Evolutionary conservation across 2,329 filamentous ascomycete species (phyloP).

Genomic region (Arthrobotrys conoides): DNA sequence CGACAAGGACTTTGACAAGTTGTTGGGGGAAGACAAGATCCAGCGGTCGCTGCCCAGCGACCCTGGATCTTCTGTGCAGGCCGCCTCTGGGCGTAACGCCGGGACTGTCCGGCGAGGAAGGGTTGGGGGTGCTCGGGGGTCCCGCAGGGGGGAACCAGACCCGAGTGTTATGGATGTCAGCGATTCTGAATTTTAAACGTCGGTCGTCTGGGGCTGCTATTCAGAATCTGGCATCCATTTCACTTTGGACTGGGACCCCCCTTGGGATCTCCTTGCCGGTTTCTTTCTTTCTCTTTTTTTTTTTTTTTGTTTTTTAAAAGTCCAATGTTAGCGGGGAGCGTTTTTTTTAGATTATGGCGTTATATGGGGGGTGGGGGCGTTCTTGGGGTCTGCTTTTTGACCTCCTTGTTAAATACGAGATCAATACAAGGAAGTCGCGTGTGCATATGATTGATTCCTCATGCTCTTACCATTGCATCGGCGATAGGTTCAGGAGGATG

Average conservation of each 20-base stretch:
- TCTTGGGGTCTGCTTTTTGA: neutral
- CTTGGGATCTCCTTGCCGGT: neutral
- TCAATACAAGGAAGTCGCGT: neutral
- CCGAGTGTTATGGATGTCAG: constrained; percentile 57
- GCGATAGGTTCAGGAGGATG: neutral
- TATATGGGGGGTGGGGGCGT: constrained; percentile 6
- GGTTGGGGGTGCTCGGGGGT: constrained; percentile 13
- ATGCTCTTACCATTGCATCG: neutral
- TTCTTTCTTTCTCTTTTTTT: neutral
- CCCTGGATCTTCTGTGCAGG: neutral
- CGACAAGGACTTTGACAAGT: constrained; percentile 43
- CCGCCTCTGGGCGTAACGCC: constrained; percentile 15
- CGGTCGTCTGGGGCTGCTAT: constrained; percentile 14
- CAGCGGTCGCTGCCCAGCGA: neutral
- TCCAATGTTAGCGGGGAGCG: constrained; percentile 7
- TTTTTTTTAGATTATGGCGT: constrained; percentile 14
- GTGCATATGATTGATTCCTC: neutral
- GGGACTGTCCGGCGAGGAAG: constrained; percentile 35
- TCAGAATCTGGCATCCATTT: constrained; percentile 2
- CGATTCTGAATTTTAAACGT: constrained; percentile 50
- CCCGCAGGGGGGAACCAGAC: constrained; percentile 44
- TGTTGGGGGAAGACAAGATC: constrained; percentile 53
- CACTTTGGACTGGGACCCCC: neutral
- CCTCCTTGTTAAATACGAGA: neutral
- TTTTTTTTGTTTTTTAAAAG: too few relatives aligned